Percentiles rank a stretch among this genome's conserved stretches.
These are phyloP conservation scores for Hyaloscypha hepaticicola DNA, from an alignment of 495 filamentous ascomycete species.

Conservation along the genomic window DNA sequence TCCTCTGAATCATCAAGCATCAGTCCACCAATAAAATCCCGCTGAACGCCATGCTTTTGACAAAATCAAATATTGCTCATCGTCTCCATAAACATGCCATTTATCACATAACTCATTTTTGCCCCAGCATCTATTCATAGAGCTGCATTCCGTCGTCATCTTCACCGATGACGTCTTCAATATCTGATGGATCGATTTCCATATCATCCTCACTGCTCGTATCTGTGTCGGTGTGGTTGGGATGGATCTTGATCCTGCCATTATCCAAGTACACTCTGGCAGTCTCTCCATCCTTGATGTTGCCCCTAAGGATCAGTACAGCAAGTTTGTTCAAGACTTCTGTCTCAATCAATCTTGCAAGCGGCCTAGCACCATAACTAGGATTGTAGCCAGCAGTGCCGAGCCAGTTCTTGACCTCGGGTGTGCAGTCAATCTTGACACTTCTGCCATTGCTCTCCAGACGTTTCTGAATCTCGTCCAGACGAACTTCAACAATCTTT, in stretches of 20 bases:
- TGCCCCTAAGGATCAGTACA: slow-evolving; percentile 81
- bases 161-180: slow-evolving; percentile 23
- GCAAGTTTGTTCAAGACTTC: slow-evolving; percentile 93
- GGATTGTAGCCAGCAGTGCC: slow-evolving; percentile 88
- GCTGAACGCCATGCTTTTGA: slow-evolving; percentile 4
- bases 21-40: background rate
- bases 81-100: background rate
- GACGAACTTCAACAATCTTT: slow-evolving; percentile 89
- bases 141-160: slow-evolving; percentile 29
- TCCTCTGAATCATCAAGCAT: background rate
- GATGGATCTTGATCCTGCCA: slow-evolving; percentile 66
- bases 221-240: slow-evolving; percentile 68
- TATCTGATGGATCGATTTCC: slow-evolving; percentile 58
- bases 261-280: slow-evolving; percentile 76
- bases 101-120: background rate
- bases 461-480: slow-evolving; percentile 87
- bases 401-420: slow-evolving; percentile 86
- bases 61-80: background rate
- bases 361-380: slow-evolving; percentile 86
- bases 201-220: slow-evolving; percentile 51
- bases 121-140: slow-evolving; percentile 24
- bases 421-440: slow-evolving; percentile 70
- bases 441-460: slow-evolving; percentile 77
- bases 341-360: slow-evolving; percentile 88
- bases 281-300: slow-evolving; percentile 78